A percentile compares a stretch with the other conserved stretches of the same genome.
phyloP scores from a whole-genome alignment of 768 basidiomycete genomes.

The Calocera cornea region DNA sequence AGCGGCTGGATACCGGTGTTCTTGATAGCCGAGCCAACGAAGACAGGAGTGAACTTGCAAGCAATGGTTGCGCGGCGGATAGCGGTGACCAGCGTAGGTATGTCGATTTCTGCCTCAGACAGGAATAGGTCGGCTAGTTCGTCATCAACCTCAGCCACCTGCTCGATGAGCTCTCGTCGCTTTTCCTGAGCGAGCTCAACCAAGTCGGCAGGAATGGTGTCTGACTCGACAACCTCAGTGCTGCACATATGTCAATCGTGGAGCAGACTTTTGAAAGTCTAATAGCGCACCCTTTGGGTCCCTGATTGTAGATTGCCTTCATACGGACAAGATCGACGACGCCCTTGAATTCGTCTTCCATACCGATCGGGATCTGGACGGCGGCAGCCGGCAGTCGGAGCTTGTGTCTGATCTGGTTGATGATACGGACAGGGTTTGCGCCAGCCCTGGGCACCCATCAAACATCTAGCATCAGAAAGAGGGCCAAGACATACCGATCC shows the following conservation, averaged over 20 bases:
- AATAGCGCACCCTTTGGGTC: constrained; percentile 69
- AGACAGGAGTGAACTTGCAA: constrained; percentile 90
- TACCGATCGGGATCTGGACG: constrained; percentile 89
- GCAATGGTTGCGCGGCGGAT: constrained; percentile 79
- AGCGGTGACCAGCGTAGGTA: constrained; percentile 61
- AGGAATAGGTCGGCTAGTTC: constrained; percentile 84
- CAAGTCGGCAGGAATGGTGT: constrained; percentile 74
- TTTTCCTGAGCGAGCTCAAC: constrained; percentile 66
- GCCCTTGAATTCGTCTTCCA: constrained; percentile 73
- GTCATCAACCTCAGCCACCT: constrained; percentile 93
- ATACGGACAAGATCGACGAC: constrained; percentile 89
- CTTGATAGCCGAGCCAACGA: constrained; percentile 93
- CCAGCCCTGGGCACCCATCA: constrained; percentile 49
- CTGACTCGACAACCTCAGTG: constrained; percentile 59
- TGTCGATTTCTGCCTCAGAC: constrained; percentile 63
- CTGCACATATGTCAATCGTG: constrained; percentile 28
- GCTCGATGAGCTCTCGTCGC: constrained; percentile 82
- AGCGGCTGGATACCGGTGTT: constrained; percentile 91
- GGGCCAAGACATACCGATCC: constrained; percentile 51
- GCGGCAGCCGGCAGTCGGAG: constrained; percentile 87
- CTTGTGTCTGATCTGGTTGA: constrained; percentile 81
- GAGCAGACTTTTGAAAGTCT: background rate
- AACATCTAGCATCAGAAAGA: background rate
- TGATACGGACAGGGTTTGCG: constrained; percentile 92
- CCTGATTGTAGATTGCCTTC: constrained; percentile 91